phyloP scores from a whole-genome alignment of 495 filamentous ascomycete species.

The Annulohypoxylon maeteangense region DNA sequence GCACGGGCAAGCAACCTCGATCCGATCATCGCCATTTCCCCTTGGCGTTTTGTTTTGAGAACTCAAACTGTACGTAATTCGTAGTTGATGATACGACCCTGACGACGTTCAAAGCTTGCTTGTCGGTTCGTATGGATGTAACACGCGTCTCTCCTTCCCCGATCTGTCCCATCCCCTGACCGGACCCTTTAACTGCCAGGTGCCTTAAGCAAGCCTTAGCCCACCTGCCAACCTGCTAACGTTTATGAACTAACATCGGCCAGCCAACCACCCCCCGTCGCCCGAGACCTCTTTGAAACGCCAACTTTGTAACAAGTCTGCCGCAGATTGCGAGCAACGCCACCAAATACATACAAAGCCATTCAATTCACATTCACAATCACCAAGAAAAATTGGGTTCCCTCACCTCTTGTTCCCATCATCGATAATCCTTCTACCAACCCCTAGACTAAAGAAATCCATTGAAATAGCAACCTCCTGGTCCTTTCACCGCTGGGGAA shows the following conservation, averaged over 20 bases:
- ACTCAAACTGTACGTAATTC: constrained; percentile 3
- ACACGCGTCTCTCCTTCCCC: not conserved
- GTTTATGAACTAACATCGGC: not conserved
- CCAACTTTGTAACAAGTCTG: constrained; percentile 40
- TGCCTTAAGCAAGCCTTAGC: not conserved
- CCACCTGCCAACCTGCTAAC: too few species aligned
- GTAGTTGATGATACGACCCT: constrained; percentile 8
- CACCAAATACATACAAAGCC: constrained; percentile 11
- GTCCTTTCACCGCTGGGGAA: constrained; percentile 18
- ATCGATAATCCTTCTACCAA: constrained; percentile 11
- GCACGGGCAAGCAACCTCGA: constrained; percentile 5
- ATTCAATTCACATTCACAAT: not conserved
- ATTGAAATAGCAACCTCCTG: constrained; percentile 36
- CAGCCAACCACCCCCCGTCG: constrained; percentile 21
- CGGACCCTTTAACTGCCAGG: too few species aligned
- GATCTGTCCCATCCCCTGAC: constrained; percentile 16
- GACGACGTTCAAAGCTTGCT: not conserved
- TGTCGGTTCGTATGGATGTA: not conserved
- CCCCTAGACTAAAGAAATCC: constrained; percentile 1
- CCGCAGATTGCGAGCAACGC: constrained; percentile 32
- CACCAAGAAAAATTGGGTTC: constrained; percentile 10
- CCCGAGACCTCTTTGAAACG: constrained; percentile 39
- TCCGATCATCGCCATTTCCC: constrained; percentile 15
- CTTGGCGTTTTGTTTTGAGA: constrained; percentile 24
- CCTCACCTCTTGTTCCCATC: constrained; percentile 4